Conservation (phyloP, 2,329 filamentous ascomycete species). For the Ceratocystiopsis brevicomis region DNA sequence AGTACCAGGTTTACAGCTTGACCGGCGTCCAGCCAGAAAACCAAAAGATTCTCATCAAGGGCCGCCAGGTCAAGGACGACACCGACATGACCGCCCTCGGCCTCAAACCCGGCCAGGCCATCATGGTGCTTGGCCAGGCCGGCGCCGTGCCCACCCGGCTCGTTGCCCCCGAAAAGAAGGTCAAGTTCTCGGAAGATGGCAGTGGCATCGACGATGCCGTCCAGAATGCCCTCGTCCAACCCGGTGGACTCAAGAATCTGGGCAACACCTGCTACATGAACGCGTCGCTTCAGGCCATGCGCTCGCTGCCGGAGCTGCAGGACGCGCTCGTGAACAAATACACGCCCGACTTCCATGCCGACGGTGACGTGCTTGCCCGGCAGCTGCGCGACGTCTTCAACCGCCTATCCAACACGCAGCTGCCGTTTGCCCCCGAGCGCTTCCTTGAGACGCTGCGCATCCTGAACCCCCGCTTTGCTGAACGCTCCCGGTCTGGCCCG, state of each 20-base stretch:
- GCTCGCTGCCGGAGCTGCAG: conserved; percentile 79
- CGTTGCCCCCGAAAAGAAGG: conserved; percentile 56
- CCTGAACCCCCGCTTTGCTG: conserved; percentile 81
- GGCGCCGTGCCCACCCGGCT: conserved; percentile 42
- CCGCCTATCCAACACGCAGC: conserved; percentile 75
- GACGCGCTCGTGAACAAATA: conserved; percentile 48
- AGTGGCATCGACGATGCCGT: conserved; percentile 78
- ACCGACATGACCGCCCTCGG: conserved; percentile 67
- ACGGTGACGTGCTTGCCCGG: conserved; percentile 43
- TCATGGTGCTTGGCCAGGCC: conserved; percentile 95
- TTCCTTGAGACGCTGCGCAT: conserved; percentile 67
- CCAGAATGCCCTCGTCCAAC: conserved; percentile 56
- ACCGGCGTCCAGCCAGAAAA: conserved; percentile 91
- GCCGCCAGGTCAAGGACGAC: conserved; percentile 88
- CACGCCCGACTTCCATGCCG: conserved; percentile 12
- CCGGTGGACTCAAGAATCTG: conserved; percentile 74
- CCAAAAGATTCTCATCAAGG: conserved; percentile 90
- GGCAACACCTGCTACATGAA: conserved; percentile 99
- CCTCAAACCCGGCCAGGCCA: conserved; percentile 66
- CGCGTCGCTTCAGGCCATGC: conserved; percentile 82
- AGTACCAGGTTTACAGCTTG: conserved; percentile 84
- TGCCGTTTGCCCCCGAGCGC: conserved; percentile 63
- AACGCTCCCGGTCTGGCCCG: conserved; percentile 61
- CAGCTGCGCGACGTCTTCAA: conserved; percentile 71
- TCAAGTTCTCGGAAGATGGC: conserved; percentile 95